Conservation (phyloP, 1,284 basidiomycete genomes). For the Mycena citricolor region DNA sequence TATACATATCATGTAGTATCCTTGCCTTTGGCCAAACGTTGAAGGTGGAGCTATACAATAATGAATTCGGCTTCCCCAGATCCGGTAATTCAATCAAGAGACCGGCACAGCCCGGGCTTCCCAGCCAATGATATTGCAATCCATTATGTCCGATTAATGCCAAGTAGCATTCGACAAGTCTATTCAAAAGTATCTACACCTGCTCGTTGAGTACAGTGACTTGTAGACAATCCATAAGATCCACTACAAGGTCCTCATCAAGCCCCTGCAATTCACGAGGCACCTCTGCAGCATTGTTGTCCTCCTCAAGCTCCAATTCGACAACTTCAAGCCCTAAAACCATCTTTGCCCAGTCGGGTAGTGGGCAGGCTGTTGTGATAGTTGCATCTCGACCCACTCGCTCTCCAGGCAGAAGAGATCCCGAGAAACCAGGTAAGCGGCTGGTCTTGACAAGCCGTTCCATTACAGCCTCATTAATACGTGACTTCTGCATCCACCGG, state of each 20-base stretch:
- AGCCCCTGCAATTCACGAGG: conserved; percentile 1
- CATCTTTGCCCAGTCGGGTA: conserved; percentile 6
- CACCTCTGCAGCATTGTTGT: background rate
- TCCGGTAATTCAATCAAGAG: no score
- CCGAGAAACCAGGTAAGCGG: conserved; percentile 4
- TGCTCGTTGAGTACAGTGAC: no score
- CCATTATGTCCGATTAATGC: no score
- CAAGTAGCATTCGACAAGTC: no score
- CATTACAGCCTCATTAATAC: background rate
- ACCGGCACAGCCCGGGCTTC: no score
- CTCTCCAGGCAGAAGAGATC: conserved; percentile 3
- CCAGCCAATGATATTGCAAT: no score
- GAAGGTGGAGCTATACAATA: no score
- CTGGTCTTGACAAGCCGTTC: conserved; percentile 3
- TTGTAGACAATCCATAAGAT: conserved; percentile 2
- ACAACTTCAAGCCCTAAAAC: conserved; percentile 1
- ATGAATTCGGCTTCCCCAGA: no score
- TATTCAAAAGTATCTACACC: no score
- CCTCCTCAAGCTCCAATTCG: conserved; percentile 2
- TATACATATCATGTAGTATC: no score
- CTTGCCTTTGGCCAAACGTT: no score
- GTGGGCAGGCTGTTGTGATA: background rate
- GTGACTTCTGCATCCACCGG: background rate
- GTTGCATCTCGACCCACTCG: background rate
- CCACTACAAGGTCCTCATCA: background rate